These are phyloP conservation scores for Pleodorina starrii DNA, from an alignment of 139 green algal genomes.

Conservation along the genomic window DNA sequence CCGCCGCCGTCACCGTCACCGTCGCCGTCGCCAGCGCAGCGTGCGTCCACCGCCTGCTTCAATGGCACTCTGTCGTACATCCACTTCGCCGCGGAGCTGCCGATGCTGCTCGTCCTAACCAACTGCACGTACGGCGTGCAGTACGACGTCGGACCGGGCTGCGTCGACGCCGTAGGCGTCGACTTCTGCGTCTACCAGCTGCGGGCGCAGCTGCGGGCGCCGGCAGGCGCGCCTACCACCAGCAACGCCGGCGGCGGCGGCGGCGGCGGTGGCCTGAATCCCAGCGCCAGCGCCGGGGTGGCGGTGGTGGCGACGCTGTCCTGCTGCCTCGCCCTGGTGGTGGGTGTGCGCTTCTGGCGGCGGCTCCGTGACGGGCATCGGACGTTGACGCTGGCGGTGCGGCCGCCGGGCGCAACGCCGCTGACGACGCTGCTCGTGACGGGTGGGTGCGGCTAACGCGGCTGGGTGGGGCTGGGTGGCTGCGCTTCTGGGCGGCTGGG, in stretches of 20 bases:
- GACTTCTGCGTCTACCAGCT: not conserved
- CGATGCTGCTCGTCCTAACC: not conserved
- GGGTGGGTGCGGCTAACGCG: not conserved
- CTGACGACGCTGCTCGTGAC: slow-evolving; percentile 28
- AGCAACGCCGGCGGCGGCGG: too few species aligned
- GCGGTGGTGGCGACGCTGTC: slow-evolving; percentile 21
- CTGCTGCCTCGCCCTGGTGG: not conserved
- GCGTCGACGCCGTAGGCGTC: slow-evolving; percentile 1
- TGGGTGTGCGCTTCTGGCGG: not conserved
- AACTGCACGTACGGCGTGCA: slow-evolving; percentile 32
- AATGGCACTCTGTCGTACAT: not conserved
- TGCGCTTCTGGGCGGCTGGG: too few species aligned
- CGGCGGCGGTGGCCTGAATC: not conserved
- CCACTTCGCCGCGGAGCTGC: not conserved
- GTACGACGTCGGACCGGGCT: not conserved
- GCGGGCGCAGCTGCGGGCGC: not conserved
- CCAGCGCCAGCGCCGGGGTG: not conserved
- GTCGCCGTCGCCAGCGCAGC: not conserved
- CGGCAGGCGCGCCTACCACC: not conserved
- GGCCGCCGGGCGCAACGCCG: slow-evolving; percentile 5
- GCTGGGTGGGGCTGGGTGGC: too few species aligned
- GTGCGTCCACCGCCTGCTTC: not conserved
- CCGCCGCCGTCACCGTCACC: not conserved
- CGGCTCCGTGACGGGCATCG: not conserved
- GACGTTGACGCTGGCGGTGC: slow-evolving; percentile 38